Evolutionary conservation across 495 filamentous ascomycete species (phyloP), one percentile per base, ranked within the genome.

Genomic region (Trichoderma asperelloides): DNA sequence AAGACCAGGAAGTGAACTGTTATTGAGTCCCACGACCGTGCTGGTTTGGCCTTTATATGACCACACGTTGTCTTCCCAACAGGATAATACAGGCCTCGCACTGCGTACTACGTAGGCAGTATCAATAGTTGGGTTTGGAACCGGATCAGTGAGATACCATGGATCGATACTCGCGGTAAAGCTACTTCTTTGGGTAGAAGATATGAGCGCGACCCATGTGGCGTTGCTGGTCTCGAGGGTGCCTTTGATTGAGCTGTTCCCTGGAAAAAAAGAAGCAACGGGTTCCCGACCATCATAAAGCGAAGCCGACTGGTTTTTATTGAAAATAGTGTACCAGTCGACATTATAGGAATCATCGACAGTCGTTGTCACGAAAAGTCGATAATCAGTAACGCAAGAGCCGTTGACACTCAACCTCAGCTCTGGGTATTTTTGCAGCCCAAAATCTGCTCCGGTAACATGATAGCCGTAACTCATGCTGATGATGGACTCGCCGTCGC

Each of bases 381-480:
- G 30, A 62, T 79, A 79, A 7, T 79, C 76, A 16, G 76, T 79
- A 15, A 66, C 33, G 68, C 77, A 79, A 2, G 77, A 76, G 51
- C 77, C 77, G 3, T 33, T 63, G 57, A 79, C 73, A 7, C 68
- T 71, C 27, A 79, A 70, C 11, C 47, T 68, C 30, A 79, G 71
- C 9, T 63, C 71, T 2, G 76, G 73, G 39, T 60, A 70, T 30
- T 70, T 66, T 60, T 78, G 77, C 23, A 79, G 65, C 1, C 77
- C 77, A 39, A 79, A 70, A 66, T 79, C 77, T 21, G 67, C 67
- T 33, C 71, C 77, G 15, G 65, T 73, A 63, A 73, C 71, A 37
- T 51, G 64, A 68, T 79, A 79, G 23, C 64, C 37, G 65, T 79
- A 79, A 30, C 74, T 64, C 40, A 78, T 62, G 8, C 64, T 68